Evolutionary conservation across 208 protist genomes (phyloP), one percentile per base, ranked within the genome.

Genomic region (Trypanosomatidae sp.): DNA sequence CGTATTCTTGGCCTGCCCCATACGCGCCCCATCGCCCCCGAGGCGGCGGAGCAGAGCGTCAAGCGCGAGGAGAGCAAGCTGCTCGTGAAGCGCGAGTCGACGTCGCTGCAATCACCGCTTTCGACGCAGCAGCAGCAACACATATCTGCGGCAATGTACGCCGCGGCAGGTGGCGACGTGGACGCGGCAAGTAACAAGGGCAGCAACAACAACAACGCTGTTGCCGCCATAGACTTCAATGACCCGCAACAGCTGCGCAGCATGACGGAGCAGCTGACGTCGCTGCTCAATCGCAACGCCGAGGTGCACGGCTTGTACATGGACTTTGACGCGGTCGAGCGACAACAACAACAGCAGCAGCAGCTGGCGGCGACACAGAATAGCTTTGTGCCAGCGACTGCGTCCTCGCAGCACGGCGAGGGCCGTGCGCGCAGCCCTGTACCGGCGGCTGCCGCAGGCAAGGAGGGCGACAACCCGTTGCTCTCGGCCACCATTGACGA

Each of bases 1-100:
- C 60, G 67, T 37, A 86, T 93, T 39, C 56, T 93, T 11, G 84
- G 79, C 7, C 68, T 93, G 38, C 73, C 70, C 1, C 53, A 88
- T 61, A 78, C 79, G 10, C 74, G 74, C 28, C 78, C 83, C 1
- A 87, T 92, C 27, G 45, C 78, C 13, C 55, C 50, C 15, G 56
- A 75, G 28, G 62, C 61, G 28, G 72, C 81, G 21, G 60, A 67
- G 54, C 51, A 67, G 28, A 83, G 72, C 53, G 59, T 87, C 26
- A 80, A 75, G 60, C 49, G 53, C 13, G 78, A 92, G 54, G 76
- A 88, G 58, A 58, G 67, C 16, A 71, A 73, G 42, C 58, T 88
- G 26, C 43, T 84, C 6, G 27, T 88, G 13, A 85, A 87, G 60
- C 53, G 52, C 3, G 78, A 86, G 39, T 26, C 41, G 13, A 6